Base-by-base conservation (phyloP, 306 rosid species). In the Quercus wislizeni region DNA sequence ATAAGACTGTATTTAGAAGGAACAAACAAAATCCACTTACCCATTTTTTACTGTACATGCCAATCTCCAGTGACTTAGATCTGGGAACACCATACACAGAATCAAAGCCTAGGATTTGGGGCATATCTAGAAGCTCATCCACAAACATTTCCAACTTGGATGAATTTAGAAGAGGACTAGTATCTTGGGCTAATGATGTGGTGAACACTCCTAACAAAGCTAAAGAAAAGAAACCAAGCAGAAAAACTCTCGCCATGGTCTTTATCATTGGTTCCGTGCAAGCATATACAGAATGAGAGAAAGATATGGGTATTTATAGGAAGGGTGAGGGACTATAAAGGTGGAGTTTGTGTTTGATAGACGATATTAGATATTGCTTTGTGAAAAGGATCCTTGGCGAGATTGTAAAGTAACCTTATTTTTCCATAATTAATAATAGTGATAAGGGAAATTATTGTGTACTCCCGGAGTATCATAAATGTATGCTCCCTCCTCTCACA, bases 41-140 rank as follows among this genome's bases (percentile, higher is more conserved):
- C 91, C 89, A 85, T 62, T 71, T 81, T 55, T 73, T 85, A 62
- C 27, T n/a, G 85, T 76, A 88, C 91, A 88, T 88, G 57, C 91
- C 89, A 58, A 88, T 83, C 28, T 68, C 23, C 10, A 88, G 82
- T 21, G 74, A 74, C 52, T 73, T 81, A n/a, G 91, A 41, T 58
- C 65, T 71, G 71, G 85, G 84, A 62, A 59, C 56, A 31, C 81
- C 87, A 57, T 72, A 10, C n/a, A 69, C 78, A 46, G 80, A 20
- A 8, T 69, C 33, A 51, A 73, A 88, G 35, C 83, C 89, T n/a
- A 31, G 59, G 18, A 88, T 63, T 23, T 56, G 74, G 27, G 88
- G 91, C 61, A 88, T 56, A 1, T 78, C 73, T 4, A 80, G 91
- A 58, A 88, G 84, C 64, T 83, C 80, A 77, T 88, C 91, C 33